Evolutionary conservation across 495 filamentous ascomycete species (phyloP), one percentile per base, ranked within the genome.

Genomic region (Trichoderma erinaceum): DNA sequence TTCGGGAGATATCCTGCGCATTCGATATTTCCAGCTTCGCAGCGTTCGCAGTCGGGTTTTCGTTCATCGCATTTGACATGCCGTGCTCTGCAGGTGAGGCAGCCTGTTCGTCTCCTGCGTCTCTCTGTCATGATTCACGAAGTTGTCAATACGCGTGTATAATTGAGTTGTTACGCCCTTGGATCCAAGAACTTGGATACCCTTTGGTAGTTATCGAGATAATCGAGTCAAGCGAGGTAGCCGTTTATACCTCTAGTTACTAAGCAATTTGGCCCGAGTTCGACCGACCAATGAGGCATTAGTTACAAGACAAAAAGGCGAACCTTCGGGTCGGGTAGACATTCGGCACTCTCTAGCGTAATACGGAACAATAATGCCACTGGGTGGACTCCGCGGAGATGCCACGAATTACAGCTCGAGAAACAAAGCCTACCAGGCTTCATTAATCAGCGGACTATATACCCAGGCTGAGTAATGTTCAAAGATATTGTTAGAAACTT

Each of bases 1-100:
- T 75, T 81, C 65, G 81, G 80, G 15, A 79, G 74, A 76, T 81
- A 83, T 1, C 79, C 80, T 5, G 80, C 79, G 56, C 80, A 83
- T 66, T 80, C 73, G 10, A 80, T 78, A 18, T 76, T 78, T 3
- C 79, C 79, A 48, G 73, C 69, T n/a, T 69, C 71, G 66, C 80
- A 83, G 1, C 78, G 76, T 64, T 80, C 76, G 61, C 80, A 82
- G 32, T 73, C 72, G 6, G 80, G 80, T 13, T 80, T 78, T 50
- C 75, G 71, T 66, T 83, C 80, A 70, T 83, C 80, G 69, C 80
- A 83, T 79, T 83, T 68, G 18, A 15, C 4, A 7, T 27, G 35
- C 72, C 48, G 72, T 58, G 63, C 50, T n/a, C 11, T 32, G 43
- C 46, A 35, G 18, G 8, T 7, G 23, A 63, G 70, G 46, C 58